Percentiles rank a stretch among this genome's conserved stretches.
phyloP scores from a whole-genome alignment of 1,139 yeast species.

The Pneumocystis jirovecii region DNA sequence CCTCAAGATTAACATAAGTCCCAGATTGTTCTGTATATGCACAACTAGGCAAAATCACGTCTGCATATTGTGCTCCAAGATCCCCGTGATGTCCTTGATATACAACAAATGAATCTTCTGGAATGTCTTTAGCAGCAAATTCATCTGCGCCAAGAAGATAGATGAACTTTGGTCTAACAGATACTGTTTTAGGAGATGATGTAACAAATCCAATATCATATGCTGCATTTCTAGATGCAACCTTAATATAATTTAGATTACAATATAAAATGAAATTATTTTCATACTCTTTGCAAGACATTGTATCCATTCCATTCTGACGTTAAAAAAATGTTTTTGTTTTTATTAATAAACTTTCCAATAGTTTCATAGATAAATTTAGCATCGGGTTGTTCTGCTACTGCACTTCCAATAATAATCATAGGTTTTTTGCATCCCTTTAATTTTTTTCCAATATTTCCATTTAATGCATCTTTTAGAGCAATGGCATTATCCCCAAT shows the following conservation, averaged over 20 bases:
- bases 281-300: conserved; percentile 46
- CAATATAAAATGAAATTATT: not conserved
- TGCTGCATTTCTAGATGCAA: conserved; percentile 77
- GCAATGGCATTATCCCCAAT: conserved; percentile 50
- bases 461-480: conserved; percentile 46
- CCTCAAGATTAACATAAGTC: conserved; percentile 84
- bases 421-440: conserved; percentile 57
- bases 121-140: conserved; percentile 51
- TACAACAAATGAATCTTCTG: conserved; percentile 73
- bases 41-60: conserved; percentile 73
- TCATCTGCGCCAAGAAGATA: conserved; percentile 82
- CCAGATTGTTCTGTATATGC: conserved; percentile 83
- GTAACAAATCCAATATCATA: conserved; percentile 69
- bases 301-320: conserved; percentile 74
- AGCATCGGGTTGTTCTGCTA: conserved; percentile 54
- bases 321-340: conserved; percentile 44
- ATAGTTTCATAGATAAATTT: conserved; percentile 46
- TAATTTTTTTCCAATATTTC: conserved; percentile 57
- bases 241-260: conserved; percentile 18
- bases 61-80: conserved; percentile 75
- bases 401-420: conserved; percentile 72
- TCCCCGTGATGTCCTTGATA: conserved; percentile 94
- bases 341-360: conserved; percentile 46
- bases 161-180: conserved; percentile 54
- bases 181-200: conserved; percentile 33